These are phyloP conservation scores for Flammula alnicola DNA, from an alignment of 1,284 basidiomycete genomes.

Conservation along the genomic window DNA sequence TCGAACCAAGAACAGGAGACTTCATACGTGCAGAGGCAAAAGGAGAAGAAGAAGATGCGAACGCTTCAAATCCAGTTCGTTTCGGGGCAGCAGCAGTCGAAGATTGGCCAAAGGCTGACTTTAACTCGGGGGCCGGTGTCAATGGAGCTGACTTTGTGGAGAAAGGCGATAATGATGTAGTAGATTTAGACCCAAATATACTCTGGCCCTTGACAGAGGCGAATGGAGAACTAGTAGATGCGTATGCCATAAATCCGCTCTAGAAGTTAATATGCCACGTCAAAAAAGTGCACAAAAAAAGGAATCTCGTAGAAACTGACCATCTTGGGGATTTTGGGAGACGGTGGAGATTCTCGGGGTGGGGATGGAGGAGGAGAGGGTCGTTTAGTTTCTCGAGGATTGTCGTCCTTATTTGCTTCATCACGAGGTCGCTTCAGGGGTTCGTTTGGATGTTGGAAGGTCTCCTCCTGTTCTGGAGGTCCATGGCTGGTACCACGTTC, in stretches of 20 bases:
- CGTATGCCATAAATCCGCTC: constrained; percentile 78
- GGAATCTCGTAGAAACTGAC: constrained; percentile 40
- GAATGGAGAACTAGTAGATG: constrained; percentile 71
- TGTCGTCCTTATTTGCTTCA: constrained; percentile 58
- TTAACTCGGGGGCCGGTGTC: constrained; percentile 24
- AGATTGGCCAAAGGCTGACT: constrained; percentile 33
- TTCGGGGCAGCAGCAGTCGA: constrained; percentile 44
- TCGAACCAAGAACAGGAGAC: constrained; percentile 50
- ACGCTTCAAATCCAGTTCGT: constrained; percentile 66
- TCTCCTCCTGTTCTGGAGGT: constrained; percentile 42
- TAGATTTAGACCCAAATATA: constrained; percentile 53
- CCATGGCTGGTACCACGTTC: constrained; percentile 61
- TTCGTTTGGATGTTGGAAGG: constrained; percentile 32
- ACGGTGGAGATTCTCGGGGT: constrained; percentile 35
- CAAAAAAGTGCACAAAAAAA: constrained; percentile 10
- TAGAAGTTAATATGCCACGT: constrained; percentile 26
- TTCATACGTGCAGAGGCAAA: constrained; percentile 57
- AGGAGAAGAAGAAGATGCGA: constrained; percentile 63
- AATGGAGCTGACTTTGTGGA: constrained; percentile 24
- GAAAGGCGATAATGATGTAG: constrained; percentile 31
- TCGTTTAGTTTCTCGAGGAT: constrained; percentile 64
- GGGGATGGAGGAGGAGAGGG: constrained; percentile 70
- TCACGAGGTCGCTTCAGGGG: constrained; percentile 56
- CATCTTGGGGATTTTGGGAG: constrained; percentile 47
- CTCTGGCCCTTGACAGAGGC: constrained; percentile 69